Percentiles rank a stretch among this genome's conserved stretches.
Conservation (phyloP, 2,329 filamentous ascomycete species). For the Meredithiella fracta region DNA sequence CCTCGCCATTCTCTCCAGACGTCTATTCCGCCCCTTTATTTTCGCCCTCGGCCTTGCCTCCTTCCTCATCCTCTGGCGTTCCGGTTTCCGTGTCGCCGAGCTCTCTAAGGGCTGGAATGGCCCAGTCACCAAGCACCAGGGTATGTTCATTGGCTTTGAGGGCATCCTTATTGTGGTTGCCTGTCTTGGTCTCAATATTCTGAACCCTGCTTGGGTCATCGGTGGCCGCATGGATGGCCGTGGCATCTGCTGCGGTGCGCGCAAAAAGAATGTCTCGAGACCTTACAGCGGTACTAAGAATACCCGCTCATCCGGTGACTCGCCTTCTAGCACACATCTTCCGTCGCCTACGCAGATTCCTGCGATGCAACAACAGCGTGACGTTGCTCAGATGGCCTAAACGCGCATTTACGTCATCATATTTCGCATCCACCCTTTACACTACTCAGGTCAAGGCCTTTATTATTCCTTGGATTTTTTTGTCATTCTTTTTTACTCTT, state of each 20-base stretch:
- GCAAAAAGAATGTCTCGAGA: constrained; percentile 3
- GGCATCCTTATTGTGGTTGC: constrained; percentile 35
- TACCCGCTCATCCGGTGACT: neutral
- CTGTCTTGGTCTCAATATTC: constrained; percentile 28
- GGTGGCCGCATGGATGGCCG: constrained; percentile 18
- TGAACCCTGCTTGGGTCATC: constrained; percentile 25
- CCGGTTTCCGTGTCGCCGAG: constrained; percentile 50
- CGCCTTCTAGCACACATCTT: neutral
- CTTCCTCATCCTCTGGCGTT: constrained; percentile 47
- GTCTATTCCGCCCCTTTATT: constrained; percentile 37
- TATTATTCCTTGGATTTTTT: too few species aligned
- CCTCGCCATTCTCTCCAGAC: constrained; percentile 24
- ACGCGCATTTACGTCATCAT: neutral
- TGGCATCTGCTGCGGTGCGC: constrained; percentile 14
- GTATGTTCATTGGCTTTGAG: constrained; percentile 42
- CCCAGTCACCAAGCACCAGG: constrained; percentile 37
- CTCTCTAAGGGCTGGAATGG: constrained; percentile 47
- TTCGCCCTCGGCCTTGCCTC: constrained; percentile 39
- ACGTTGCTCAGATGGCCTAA: too few species aligned
- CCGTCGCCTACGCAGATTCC: neutral
- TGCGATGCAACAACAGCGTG: too few species aligned
- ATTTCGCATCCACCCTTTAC: too few species aligned
- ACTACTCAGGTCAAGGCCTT: too few species aligned
- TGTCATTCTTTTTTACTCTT: neutral
- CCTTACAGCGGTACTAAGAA: constrained; percentile 6